Base-by-base conservation (phyloP, 192 early-diverging fungal species). In the Rhizoclosmatium globosum region DNA sequence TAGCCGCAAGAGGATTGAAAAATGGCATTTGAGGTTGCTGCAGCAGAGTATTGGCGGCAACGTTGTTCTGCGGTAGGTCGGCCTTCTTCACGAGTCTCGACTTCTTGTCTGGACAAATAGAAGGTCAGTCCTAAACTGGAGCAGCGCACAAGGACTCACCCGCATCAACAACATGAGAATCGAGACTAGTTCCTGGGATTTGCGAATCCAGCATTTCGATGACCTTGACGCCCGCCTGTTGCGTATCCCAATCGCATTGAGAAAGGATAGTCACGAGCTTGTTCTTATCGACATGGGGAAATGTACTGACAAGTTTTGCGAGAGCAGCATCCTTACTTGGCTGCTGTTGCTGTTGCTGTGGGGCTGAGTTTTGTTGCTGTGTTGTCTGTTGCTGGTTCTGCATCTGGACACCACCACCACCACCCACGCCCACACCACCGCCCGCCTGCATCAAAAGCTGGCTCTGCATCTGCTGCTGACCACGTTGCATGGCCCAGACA, bases 231-330 rank as follows among this genome's bases (percentile, higher is more conserved):
- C n/a, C 17, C 13, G 31, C 23, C 42, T 46, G 45, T 31, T 56
- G 47, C 0, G 74, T 60, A 64, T 82, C 76, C 17, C 42, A 41
- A 31, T 38, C 50, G 45, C 11, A 59, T 39, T 41, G 47, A 42
- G 58, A 31, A 15, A 82, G 71, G 38, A 71, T 44, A 38, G 15
- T 11, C 11, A 38, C 41, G 23, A 82, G 41, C 7, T 44, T 21
- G 31, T 64, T 43, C 11, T 47, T 21, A 15, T 48, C 46, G 9
- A 41, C 31, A 11, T 19, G 56, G 15, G 81, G 81, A 50, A 82
- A 79, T 21, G 42, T 47, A 6, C 3, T 39, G 53, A 44, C 71
- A 23, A 82, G 81, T 31, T 19, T 19, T 2, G 81, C 76, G 21
- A 79, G 64, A 9, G 66, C 66, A 19, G 13, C 15, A 21, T 31